Conservation (phyloP, 192 early-diverging fungal genomes). For the Lobulomyces angularis region DNA sequence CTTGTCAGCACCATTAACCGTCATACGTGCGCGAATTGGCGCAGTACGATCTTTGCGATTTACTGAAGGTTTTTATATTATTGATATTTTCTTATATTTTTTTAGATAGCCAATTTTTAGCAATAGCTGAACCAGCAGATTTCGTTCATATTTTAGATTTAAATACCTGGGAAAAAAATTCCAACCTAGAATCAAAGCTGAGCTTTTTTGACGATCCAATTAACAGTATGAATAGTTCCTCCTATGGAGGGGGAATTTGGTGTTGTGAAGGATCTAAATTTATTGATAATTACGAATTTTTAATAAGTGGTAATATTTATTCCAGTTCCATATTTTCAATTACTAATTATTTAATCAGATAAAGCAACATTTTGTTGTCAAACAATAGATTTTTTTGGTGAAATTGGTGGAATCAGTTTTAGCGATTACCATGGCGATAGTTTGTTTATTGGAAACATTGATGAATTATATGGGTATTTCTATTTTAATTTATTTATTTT, state of each 20-base stretch:
- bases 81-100: too few relatives aligned
- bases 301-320: too few relatives aligned
- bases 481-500: too few relatives aligned
- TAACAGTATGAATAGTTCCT: conserved; percentile 8
- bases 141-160: conserved; percentile 53
- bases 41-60: conserved; percentile 50
- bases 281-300: too few relatives aligned
- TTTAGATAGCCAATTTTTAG: conserved; percentile 39
- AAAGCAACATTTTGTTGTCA: conserved; percentile 26
- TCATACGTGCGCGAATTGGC: conserved; percentile 35
- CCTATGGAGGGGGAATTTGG: too few relatives aligned
- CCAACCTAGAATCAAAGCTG: background rate
- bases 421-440: conserved; percentile 32
- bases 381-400: conserved; percentile 60
- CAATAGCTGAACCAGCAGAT: conserved; percentile 48
- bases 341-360: conserved; percentile 1
- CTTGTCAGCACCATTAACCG: conserved; percentile 30
- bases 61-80: too few relatives aligned
- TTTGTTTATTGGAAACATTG: conserved; percentile 45
- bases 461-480: too few relatives aligned
- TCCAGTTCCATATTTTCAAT: background rate
- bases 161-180: conserved; percentile 4
- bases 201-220: background rate
- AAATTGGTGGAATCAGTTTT: conserved; percentile 51
- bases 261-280: too few relatives aligned